Percentiles rank a stretch among this genome's conserved stretches.
Conservation (phyloP, 345 rosid species). For the Rubroshorea leprosula region DNA sequence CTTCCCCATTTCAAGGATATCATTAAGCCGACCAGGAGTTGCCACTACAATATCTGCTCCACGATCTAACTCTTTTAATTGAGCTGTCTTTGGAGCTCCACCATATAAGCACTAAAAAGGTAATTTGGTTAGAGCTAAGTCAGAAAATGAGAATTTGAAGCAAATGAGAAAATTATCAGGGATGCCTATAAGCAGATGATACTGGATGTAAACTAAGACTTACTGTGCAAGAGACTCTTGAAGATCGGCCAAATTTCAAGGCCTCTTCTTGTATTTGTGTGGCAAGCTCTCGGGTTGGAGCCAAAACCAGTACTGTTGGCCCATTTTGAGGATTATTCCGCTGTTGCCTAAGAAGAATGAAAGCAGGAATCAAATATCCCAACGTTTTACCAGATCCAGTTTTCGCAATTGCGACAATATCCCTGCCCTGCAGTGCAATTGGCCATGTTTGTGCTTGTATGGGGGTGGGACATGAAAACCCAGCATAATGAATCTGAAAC, state of each 20-base stretch:
- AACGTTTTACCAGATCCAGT: conserved; percentile 98
- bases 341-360: conserved; percentile 67
- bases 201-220: conserved; percentile 20
- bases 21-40: conserved; percentile 97
- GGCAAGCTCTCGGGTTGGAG: conserved; percentile 97
- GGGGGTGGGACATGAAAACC: conserved; percentile 85
- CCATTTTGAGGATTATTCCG: conserved; percentile 69
- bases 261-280: conserved; percentile 95
- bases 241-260: conserved; percentile 77
- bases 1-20: conserved; percentile 80
- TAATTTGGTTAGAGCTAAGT: conserved; percentile 15
- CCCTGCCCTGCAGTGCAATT: conserved; percentile 80
- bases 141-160: neutral
- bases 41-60: conserved; percentile 99
- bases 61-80: conserved; percentile 68
- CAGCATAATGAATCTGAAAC: conserved; percentile 81
- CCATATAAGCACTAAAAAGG: conserved; percentile 86
- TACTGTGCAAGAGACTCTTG: conserved; percentile 87
- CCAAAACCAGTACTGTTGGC: conserved; percentile 83
- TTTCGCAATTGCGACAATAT: conserved; percentile 95
- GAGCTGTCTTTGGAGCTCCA: conserved; percentile 93
- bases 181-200: neutral
- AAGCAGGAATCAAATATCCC: conserved; percentile 93
- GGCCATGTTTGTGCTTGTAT: conserved; percentile 99
- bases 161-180: neutral